A percentile compares a stretch with the other conserved stretches of the same genome.
Conservation (phyloP, 2,329 filamentous ascomycete genomes). For the Metarhizium sp. region DNA sequence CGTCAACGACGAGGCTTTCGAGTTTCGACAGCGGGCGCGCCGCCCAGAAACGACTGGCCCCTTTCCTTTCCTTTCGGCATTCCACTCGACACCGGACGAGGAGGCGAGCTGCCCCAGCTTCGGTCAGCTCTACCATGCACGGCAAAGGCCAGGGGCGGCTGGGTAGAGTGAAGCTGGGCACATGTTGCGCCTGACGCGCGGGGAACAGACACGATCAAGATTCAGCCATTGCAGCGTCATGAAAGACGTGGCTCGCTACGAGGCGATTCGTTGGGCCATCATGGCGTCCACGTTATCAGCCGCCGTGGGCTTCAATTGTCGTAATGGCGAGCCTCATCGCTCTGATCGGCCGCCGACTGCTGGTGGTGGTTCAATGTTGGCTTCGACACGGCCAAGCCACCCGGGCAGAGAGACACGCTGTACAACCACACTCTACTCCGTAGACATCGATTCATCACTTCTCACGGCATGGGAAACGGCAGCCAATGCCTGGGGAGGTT, state of each 20-base stretch:
- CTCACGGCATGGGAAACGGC: no score
- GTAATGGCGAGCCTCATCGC: no score
- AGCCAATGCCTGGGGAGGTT: background rate
- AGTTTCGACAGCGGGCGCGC: background rate
- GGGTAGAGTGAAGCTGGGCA: no score
- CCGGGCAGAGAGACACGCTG: no score
- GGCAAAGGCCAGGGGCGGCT: background rate
- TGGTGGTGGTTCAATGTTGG: no score
- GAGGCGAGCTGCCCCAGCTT: background rate
- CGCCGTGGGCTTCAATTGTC: background rate
- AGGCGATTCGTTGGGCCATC: background rate
- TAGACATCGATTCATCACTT: no score
- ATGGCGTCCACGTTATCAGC: background rate
- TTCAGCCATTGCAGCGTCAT: background rate
- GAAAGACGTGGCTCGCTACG: constrained; percentile 1
- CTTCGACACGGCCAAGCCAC: no score
- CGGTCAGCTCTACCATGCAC: background rate
- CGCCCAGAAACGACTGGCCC: background rate
- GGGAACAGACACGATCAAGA: no score
- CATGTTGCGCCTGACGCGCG: no score
- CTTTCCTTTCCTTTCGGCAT: background rate
- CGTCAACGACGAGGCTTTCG: background rate
- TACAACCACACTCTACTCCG: no score
- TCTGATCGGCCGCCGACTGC: no score
- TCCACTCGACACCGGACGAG: background rate